Conservation (phyloP, 2,329 filamentous ascomycete species). For the Aureobasidium zeae region DNA sequence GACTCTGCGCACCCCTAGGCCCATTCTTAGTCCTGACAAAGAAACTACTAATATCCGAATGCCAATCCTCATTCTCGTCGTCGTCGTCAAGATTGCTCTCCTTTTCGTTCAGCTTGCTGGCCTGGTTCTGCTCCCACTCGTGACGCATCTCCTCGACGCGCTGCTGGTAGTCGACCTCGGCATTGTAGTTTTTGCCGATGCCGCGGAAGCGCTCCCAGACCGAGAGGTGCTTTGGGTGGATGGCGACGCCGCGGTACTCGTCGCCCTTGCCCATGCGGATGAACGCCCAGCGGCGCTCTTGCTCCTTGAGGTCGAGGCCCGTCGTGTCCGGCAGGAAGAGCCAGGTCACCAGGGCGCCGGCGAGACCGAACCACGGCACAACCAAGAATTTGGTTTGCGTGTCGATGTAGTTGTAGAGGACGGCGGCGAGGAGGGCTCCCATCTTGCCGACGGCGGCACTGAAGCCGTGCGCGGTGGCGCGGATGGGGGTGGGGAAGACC, state of each 20-base stretch:
- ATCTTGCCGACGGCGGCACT: constrained; percentile 86
- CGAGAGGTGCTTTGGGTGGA: constrained; percentile 81
- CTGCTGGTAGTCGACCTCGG: constrained; percentile 69
- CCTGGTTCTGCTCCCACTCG: constrained; percentile 48
- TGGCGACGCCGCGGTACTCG: constrained; percentile 88
- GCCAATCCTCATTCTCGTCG: constrained; percentile 34
- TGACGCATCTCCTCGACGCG: constrained; percentile 74
- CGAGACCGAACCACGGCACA: constrained; percentile 90
- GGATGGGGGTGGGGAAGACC: constrained; percentile 90
- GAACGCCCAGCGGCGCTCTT: constrained; percentile 86
- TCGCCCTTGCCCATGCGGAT: constrained; percentile 66
- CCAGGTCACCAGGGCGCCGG: constrained; percentile 71
- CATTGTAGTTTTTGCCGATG: constrained; percentile 72
- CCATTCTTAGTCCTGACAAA: constrained; percentile 41
- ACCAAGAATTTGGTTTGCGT: constrained; percentile 79
- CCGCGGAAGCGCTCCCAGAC: constrained; percentile 77
- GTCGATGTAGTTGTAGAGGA: constrained; percentile 92
- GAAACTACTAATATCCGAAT: constrained; percentile 43
- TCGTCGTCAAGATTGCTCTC: constrained; percentile 31
- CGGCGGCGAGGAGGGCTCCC: constrained; percentile 74
- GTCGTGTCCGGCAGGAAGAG: constrained; percentile 94
- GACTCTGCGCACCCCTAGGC: constrained; percentile 3
- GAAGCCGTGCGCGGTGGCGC: constrained; percentile 88
- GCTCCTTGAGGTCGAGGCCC: constrained; percentile 91
- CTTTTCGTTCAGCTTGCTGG: constrained; percentile 43